Conservation (phyloP, 1,139 yeast genomes). For the Kodamaea derodonti region DNA sequence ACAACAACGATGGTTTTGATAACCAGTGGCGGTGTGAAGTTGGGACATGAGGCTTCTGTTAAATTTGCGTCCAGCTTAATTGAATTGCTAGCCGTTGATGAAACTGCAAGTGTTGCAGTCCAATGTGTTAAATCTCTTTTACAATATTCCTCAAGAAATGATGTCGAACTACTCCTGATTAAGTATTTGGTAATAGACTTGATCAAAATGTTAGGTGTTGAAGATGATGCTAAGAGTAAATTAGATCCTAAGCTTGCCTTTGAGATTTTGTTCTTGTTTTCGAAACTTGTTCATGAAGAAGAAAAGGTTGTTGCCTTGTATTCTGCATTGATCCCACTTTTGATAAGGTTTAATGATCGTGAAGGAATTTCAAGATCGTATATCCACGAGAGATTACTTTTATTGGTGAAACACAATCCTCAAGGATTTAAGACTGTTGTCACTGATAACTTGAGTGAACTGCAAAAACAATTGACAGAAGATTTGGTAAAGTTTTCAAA, state of each 20-base stretch:
- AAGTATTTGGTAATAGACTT: constrained; percentile 29
- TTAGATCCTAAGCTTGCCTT: constrained; percentile 40
- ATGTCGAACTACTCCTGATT: constrained; percentile 24
- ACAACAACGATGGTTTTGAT: constrained; percentile 58
- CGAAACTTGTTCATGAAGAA: constrained; percentile 30
- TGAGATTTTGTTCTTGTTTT: constrained; percentile 52
- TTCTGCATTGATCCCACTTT: constrained; percentile 47
- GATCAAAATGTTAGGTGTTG: constrained; percentile 20
- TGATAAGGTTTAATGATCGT: constrained; percentile 37
- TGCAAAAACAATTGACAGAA: constrained; percentile 40
- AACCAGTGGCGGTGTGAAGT: constrained; percentile 46
- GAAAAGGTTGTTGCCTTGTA: constrained; percentile 30
- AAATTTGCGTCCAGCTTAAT: constrained; percentile 32
- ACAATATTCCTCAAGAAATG: constrained; percentile 28
- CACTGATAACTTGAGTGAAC: constrained; percentile 27
- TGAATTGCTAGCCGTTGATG: constrained; percentile 24
- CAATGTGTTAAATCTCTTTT: constrained; percentile 60
- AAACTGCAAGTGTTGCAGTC: constrained; percentile 42
- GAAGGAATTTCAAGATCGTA: constrained; percentile 30
- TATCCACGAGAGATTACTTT: constrained; percentile 48
- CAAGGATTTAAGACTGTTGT: constrained; percentile 54
- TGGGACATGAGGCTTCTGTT: constrained; percentile 33
- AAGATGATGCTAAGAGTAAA: constrained; percentile 2
- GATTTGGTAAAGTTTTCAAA: constrained; percentile 28
- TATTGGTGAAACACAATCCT: constrained; percentile 48